Evolutionary conservation across 371 early-diverging fungal genomes (phyloP).

Genomic region (Dipsacomyces acuminosporus): DNA sequence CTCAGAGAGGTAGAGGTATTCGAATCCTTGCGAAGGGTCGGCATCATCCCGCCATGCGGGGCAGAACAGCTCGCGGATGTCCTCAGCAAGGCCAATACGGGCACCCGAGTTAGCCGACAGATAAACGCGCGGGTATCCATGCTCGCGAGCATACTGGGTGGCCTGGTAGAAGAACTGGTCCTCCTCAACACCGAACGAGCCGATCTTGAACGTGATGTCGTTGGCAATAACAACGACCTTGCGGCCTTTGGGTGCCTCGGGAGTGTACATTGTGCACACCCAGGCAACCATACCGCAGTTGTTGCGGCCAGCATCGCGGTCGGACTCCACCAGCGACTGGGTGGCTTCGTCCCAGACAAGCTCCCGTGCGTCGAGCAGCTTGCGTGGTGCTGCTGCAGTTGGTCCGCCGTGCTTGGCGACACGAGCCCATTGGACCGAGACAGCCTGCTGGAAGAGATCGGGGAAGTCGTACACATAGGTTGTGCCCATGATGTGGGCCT

Average conservation of each 20-base stretch:
- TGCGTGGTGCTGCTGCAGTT: slow-evolving; percentile 51
- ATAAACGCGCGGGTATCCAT: slow-evolving; percentile 92
- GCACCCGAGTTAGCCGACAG: slow-evolving; percentile 99
- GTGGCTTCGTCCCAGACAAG: slow-evolving; percentile 81
- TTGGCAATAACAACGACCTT: slow-evolving; percentile 92
- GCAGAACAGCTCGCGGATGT: slow-evolving; percentile 78
- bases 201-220: slow-evolving; percentile 96
- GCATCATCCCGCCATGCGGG: slow-evolving; percentile 78
- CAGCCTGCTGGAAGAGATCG: slow-evolving; percentile 83
- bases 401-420: slow-evolving; percentile 23
- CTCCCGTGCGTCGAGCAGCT: slow-evolving; percentile 75
- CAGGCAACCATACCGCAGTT: slow-evolving; percentile 96
- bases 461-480: slow-evolving; percentile 98
- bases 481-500: slow-evolving; percentile 96
- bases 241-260: slow-evolving; percentile 90
- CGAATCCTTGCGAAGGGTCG: slow-evolving; percentile 82
- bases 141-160: slow-evolving; percentile 77
- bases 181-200: slow-evolving; percentile 96
- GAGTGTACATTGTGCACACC: slow-evolving; percentile 84
- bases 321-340: slow-evolving; percentile 64
- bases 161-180: slow-evolving; percentile 91
- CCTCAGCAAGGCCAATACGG: slow-evolving; percentile 97
- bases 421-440: slow-evolving; percentile 48
- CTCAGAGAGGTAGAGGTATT: slow-evolving; percentile 86
- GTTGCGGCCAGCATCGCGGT: slow-evolving; percentile 87